These are phyloP conservation scores for Tetrapisispora arboricola DNA, from an alignment of 805 yeast genomes.

Conservation along the genomic window DNA sequence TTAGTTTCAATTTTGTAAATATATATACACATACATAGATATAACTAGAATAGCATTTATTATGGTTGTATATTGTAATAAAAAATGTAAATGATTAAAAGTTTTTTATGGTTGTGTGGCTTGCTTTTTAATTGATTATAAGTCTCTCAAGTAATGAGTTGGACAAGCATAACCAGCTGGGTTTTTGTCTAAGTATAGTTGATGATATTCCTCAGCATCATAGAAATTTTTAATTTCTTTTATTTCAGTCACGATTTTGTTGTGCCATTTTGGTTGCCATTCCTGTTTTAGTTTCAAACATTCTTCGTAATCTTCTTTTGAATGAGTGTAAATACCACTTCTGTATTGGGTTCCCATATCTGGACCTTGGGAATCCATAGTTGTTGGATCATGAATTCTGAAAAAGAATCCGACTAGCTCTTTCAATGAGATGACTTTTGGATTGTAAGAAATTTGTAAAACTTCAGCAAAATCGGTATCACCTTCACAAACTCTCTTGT, in stretches of 20 bases:
- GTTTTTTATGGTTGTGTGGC: neutral
- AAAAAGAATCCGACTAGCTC: constrained; percentile 77
- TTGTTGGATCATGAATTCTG: constrained; percentile 91
- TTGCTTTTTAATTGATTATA: neutral
- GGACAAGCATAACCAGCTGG: constrained; percentile 89
- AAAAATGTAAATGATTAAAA: neutral
- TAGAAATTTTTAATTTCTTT: constrained; percentile 61
- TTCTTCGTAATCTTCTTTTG: constrained; percentile 34
- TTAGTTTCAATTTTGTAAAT: neutral
- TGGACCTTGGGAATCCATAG: constrained; percentile 72
- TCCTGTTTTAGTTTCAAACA: constrained; percentile 40
- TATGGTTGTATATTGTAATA: neutral
- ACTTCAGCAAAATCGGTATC: constrained; percentile 74
- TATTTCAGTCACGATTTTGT: constrained; percentile 58
- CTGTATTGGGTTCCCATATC: constrained; percentile 88
- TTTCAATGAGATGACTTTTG: constrained; percentile 43
- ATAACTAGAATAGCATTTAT: too few relatives aligned
- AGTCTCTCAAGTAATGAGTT: constrained; percentile 64
- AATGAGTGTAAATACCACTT: constrained; percentile 63
- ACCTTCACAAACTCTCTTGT: constrained; percentile 66
- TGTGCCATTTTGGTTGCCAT: constrained; percentile 61
- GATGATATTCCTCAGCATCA: constrained; percentile 97
- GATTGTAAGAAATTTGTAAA: constrained; percentile 75
- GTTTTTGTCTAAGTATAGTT: constrained; percentile 64
- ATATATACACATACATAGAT: neutral